Conservation (phyloP, 2,329 filamentous ascomycete genomes). For the Ceratocystis colombiana region DNA sequence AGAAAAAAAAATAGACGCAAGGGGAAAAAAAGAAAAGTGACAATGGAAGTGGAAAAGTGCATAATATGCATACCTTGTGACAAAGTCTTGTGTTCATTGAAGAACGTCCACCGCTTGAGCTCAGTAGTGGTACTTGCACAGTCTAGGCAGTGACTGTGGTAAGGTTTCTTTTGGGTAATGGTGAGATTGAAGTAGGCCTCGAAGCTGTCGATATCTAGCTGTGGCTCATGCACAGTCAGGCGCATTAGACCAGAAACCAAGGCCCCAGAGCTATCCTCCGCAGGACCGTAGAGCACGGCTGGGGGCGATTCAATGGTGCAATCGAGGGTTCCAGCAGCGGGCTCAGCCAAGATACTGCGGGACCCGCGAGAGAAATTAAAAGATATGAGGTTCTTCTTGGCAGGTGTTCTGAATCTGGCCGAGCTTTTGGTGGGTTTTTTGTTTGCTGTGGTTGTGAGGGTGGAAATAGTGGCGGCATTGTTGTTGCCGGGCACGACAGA, state of each 20-base stretch:
- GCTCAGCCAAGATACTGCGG: slow-evolving; percentile 35
- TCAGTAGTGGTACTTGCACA: slow-evolving; percentile 64
- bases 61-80: slow-evolving; percentile 37
- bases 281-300: slow-evolving; percentile 68
- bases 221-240: slow-evolving; percentile 58
- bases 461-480: slow-evolving; percentile 37
- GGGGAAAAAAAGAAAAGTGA: background rate
- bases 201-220: slow-evolving; percentile 60
- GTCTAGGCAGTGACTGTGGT: slow-evolving; percentile 64
- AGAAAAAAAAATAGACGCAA: background rate
- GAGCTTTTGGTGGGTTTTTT: slow-evolving; percentile 23
- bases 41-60: background rate
- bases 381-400: slow-evolving; percentile 35
- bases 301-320: slow-evolving; percentile 76
- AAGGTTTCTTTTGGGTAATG: slow-evolving; percentile 70
- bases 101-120: slow-evolving; percentile 69
- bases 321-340: slow-evolving; percentile 38
- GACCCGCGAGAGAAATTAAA: slow-evolving; percentile 29
- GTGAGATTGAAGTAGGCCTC: slow-evolving; percentile 61
- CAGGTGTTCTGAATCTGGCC: slow-evolving; percentile 28
- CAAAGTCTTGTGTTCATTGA: slow-evolving; percentile 47
- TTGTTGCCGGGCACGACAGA: slow-evolving; percentile 29
- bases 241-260: slow-evolving; percentile 75
- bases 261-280: slow-evolving; percentile 68
- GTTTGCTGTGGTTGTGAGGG: slow-evolving; percentile 33